Conservation (phyloP, 1,139 yeast genomes). For the Magnusiomyces ingens region DNA sequence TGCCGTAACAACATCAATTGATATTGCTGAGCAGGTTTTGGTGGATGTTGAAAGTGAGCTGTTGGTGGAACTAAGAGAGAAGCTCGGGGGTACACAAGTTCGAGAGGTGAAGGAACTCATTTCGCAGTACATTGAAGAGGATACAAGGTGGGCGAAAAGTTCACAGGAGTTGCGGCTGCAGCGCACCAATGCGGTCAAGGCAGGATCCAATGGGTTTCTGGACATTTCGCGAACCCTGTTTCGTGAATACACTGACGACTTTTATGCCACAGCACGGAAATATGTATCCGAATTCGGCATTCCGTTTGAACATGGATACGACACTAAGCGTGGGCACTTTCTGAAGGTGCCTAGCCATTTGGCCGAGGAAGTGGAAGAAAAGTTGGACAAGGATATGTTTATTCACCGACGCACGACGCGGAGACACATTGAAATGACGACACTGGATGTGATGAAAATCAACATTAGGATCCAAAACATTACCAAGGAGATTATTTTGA, state of each 20-base stretch:
- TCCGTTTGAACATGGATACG: slow-evolving; percentile 35
- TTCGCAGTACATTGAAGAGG: slow-evolving; percentile 35
- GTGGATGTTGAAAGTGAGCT: slow-evolving; percentile 5
- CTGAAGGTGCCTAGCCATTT: slow-evolving; percentile 25
- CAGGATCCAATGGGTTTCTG: slow-evolving; percentile 42
- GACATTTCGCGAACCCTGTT: slow-evolving; percentile 42
- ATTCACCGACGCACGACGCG: slow-evolving; percentile 34
- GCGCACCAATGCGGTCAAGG: slow-evolving; percentile 39
- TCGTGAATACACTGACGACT: slow-evolving; percentile 36
- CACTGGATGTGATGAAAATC: slow-evolving; percentile 38
- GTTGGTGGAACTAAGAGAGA: slow-evolving; percentile 6
- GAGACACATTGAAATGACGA: slow-evolving; percentile 36
- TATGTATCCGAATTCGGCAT: slow-evolving; percentile 15
- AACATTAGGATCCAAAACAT: slow-evolving; percentile 39
- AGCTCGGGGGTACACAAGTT: slow-evolving; percentile 16
- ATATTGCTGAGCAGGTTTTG: slow-evolving; percentile 1
- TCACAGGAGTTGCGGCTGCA: slow-evolving; percentile 40
- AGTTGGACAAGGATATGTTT: slow-evolving; percentile 31
- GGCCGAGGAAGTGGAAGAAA: slow-evolving; percentile 15
- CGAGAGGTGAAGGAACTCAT: slow-evolving; percentile 27
- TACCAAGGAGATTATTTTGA: slow-evolving; percentile 36
- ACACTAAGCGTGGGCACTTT: slow-evolving; percentile 37
- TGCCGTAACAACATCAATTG: slow-evolving; percentile 6
- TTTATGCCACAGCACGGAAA: slow-evolving; percentile 20
- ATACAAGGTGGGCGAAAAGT: slow-evolving; percentile 39